Base-by-base conservation (phyloP, 1,284 basidiomycete genomes). In the Papiliotrema nemorosa region DNA sequence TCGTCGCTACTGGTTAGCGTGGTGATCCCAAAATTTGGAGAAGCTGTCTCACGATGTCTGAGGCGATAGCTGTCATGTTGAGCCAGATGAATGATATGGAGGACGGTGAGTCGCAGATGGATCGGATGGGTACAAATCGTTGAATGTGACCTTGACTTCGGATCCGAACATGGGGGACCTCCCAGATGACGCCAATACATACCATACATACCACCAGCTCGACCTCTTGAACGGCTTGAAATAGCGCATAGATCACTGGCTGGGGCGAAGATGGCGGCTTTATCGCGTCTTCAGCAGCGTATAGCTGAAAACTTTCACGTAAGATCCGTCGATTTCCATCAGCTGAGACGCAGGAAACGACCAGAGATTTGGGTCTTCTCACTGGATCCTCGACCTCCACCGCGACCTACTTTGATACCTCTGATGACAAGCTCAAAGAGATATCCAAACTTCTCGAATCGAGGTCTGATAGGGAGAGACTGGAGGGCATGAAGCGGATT, bases 401-500 rank as follows among this genome's bases (percentile, higher is more conserved):
- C 7, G 59, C 66, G 5, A 57, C 68, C n/a, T 74, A 74, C 58
- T 76, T 75, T 46, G 75, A 76, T 41, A 67, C 69, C 2, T 68
- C 66, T 13, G 73, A 74, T 63, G 74, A 76, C 53, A 71, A 70
- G 54, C 57, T 73, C 38, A 66, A 67, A 43, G 73, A 89, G 64
- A 87, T 96, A 41, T 81, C 83, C 49, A 84, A 83, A 62, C 86
- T 96, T 63, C 81, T 97, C 36, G 88, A 93, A 63, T 88, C 86
- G 5, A 86, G 81, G 57, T 85, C 84, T 50, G 92, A 96, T 63
- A 78, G 84, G 50, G 91, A 96, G 68, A 89, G 91, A 65, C 76
- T 94, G 47, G 90, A 96, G 63, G 92, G 90, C 6, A 87, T 97
- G 84, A 93, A 93, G 75, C 80, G 90, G 58, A 82, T 97, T 50